Evolutionary conservation across 2,329 filamentous ascomycete species (phyloP), one percentile per base, ranked within the genome.

Genomic region (Allantophomopsis lycopodina): DNA sequence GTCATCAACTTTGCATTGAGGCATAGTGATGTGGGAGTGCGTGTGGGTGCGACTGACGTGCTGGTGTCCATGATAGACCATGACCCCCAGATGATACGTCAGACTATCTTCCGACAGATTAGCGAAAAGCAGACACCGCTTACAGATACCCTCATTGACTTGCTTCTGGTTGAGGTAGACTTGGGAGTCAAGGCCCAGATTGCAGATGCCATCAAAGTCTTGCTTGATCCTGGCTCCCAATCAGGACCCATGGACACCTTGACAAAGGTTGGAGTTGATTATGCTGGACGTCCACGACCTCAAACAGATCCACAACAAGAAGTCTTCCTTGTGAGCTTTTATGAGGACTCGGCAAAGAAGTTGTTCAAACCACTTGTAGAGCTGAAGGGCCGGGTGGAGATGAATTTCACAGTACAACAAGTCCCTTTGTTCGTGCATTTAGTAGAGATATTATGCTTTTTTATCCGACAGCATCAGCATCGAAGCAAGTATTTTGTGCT

Each of bases 141-240:
- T 40, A 95, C 87, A 1, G 91, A 96, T 55, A 93, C 85, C 0
- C 65, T 98, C 32, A 94, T 96, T 42, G 89, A 95, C 50, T 69
- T 98, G 33, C 71, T 98, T 2, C 71, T 96, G 36, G 79, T 91
- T 2, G 91, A 98, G 61, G 81, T 84, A 14, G 91, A 98, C 54
- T 67, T 96, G 13, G 91, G 91, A 1, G 87, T 96, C 46, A 95
- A 94, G 61, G 87, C 86, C 20, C 91, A 96, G 58, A 81, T 96
- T 53, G 87, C 88, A 3, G 91, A 98, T 62, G 86, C 89, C 7
- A 80, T 98, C 56, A 95, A 94, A 61, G 83, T 96, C 16, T 68
- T 98, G 10, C 70, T 98, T 30, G 91, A 96, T 48, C 68, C 86
- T 55, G 61, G 78, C 60, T 59, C 75, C 40, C 69, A 69, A 37